These are phyloP conservation scores for Stemphylium beticola DNA, from an alignment of 2,329 filamentous ascomycete genomes.

Conservation along the genomic window DNA sequence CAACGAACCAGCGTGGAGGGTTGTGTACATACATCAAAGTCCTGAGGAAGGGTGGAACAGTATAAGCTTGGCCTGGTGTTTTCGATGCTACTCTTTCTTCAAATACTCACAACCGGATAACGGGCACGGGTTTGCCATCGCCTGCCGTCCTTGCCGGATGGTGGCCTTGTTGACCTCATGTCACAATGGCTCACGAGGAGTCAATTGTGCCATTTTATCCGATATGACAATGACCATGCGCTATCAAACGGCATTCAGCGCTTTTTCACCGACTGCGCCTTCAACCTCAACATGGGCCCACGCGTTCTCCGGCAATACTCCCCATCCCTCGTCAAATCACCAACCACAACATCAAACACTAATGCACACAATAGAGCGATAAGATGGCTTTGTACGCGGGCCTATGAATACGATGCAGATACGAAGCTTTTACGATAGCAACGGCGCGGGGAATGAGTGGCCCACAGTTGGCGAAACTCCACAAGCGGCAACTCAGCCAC, in stretches of 20 bases:
- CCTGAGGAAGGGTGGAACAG: neutral
- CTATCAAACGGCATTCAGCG: neutral
- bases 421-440: neutral
- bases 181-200: neutral
- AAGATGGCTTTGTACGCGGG: neutral
- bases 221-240: too few relatives aligned
- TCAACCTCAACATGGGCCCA: neutral
- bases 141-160: neutral
- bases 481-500: slow-evolving; percentile 13
- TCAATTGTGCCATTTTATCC: neutral
- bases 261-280: neutral
- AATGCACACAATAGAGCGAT: neutral
- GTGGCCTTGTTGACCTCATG: too few relatives aligned
- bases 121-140: neutral
- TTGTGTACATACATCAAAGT: neutral
- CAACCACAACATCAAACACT: neutral
- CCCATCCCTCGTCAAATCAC: neutral
- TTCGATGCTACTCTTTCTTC: neutral
- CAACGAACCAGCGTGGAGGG: neutral
- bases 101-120: neutral
- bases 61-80: neutral
- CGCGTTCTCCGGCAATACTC: neutral
- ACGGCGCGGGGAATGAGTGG: slow-evolving; percentile 4
- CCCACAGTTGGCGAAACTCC: neutral
- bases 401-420: neutral